Conservation (phyloP, 1,284 basidiomycete species). For the Neotropicomus parvogracilis region DNA sequence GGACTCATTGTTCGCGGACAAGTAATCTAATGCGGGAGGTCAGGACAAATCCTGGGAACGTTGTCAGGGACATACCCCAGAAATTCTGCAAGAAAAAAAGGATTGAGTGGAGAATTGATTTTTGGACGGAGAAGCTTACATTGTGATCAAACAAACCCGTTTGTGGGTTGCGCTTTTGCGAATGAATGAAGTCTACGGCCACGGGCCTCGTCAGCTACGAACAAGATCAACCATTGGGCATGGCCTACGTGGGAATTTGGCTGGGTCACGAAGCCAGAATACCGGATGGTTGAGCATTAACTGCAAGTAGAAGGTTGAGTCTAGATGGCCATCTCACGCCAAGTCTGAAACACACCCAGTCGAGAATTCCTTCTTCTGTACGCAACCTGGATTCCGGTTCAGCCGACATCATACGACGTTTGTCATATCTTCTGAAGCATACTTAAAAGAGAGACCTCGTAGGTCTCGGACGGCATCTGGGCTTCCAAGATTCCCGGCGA, state of each 20-base stretch:
- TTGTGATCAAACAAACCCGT: constrained; percentile 15
- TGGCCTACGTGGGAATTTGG: constrained; percentile 42
- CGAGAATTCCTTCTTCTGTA: constrained; percentile 45
- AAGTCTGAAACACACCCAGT: constrained; percentile 34
- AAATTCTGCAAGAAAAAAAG: constrained; percentile 13
- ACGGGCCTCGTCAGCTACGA: not conserved
- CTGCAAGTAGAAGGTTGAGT: constrained; percentile 5
- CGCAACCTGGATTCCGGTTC: constrained; percentile 11
- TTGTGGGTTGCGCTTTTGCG: constrained; percentile 49
- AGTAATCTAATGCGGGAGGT: constrained; percentile 38
- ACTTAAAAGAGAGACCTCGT: constrained; percentile 27
- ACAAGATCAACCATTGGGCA: not conserved
- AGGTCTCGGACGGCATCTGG: constrained; percentile 41
- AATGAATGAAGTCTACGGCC: constrained; percentile 42
- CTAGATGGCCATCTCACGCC: not conserved
- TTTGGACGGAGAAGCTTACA: constrained; percentile 1
- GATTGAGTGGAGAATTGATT: not conserved
- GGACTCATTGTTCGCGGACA: constrained; percentile 46
- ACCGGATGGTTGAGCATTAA: constrained; percentile 42
- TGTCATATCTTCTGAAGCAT: not conserved
- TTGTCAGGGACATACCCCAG: constrained; percentile 16
- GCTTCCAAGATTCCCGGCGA: constrained; percentile 42
- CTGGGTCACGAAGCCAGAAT: constrained; percentile 39
- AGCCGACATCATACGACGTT: constrained; percentile 1
- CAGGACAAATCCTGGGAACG: not conserved